phyloP scores from a whole-genome alignment of 257 asterid species.

The Salvia miltiorrhiza region DNA sequence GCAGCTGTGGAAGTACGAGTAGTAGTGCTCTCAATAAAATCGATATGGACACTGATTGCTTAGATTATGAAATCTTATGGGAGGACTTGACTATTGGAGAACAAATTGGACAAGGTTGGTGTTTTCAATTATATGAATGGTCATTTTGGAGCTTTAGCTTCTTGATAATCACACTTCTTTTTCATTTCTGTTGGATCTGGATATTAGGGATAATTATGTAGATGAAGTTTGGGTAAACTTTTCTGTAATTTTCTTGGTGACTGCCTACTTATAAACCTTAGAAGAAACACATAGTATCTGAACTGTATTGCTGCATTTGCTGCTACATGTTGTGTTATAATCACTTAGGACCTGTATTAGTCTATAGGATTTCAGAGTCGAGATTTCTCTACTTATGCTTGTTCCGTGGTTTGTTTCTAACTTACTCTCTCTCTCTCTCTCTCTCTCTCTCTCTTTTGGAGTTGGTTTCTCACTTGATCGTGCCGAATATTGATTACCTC shows the following conservation, averaged over 20 bases:
- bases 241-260: not conserved
- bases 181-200: conserved; percentile 8
- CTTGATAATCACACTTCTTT: conserved; percentile 7
- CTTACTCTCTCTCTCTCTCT: not conserved
- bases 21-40: conserved; percentile 68
- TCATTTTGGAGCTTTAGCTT: conserved; percentile 6
- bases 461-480: not conserved
- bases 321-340: not conserved
- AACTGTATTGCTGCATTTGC: conserved; percentile 7
- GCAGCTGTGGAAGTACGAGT: conserved; percentile 84
- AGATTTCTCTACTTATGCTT: conserved; percentile 10
- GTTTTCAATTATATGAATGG: conserved; percentile 1
- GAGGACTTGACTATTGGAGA: conserved; percentile 95
- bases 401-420: not conserved
- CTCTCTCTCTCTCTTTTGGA: no score
- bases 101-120: conserved; percentile 90
- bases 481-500: conserved; percentile 1
- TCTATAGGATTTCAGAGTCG: not conserved
- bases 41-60: conserved; percentile 68
- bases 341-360: conserved; percentile 5
- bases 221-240: not conserved
- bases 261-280: not conserved
- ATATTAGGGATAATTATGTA: not conserved
- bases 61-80: conserved; percentile 94
- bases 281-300: not conserved